Evolutionary conservation across 129 eudicot species (phyloP).

Genomic region (Flaveria ramosissima): DNA sequence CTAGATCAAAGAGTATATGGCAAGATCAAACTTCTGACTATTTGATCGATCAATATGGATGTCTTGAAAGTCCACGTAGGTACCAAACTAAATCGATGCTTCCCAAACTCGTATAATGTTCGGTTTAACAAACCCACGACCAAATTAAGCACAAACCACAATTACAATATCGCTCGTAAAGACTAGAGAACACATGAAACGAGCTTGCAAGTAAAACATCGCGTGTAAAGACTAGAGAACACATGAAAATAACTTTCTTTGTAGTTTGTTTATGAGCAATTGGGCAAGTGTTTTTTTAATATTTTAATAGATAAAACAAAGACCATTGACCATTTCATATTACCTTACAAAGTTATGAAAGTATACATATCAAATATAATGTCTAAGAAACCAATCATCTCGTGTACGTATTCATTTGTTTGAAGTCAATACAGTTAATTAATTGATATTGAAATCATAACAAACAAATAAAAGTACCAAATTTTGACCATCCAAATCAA

Average conservation of each 20-base stretch:
- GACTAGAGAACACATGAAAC: not conserved
- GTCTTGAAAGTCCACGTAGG: too few relatives aligned
- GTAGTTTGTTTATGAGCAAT: not conserved
- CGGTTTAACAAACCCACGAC: not conserved
- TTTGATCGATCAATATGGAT: too few relatives aligned
- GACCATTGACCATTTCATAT: not conserved
- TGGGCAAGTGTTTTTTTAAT: not conserved
- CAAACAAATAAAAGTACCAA: not conserved
- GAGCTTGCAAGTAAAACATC: not conserved
- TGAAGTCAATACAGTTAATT: not conserved
- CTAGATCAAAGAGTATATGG: too few relatives aligned
- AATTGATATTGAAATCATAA: not conserved
- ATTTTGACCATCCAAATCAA: slow-evolving; percentile 23
- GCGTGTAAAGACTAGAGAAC: not conserved
- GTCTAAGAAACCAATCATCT: not conserved
- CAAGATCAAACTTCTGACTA: too few relatives aligned
- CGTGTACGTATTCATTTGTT: not conserved
- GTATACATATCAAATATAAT: not conserved
- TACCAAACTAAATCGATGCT: too few relatives aligned
- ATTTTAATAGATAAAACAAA: not conserved
- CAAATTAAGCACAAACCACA: not conserved
- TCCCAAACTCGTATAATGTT: too few relatives aligned
- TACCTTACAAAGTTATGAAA: slow-evolving; percentile 4
- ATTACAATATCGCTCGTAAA: not conserved
- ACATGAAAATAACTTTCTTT: not conserved